Evolutionary conservation across 2,329 filamentous ascomycete genomes (phyloP).

Genomic region (Fusarium sterilihyphosum): DNA sequence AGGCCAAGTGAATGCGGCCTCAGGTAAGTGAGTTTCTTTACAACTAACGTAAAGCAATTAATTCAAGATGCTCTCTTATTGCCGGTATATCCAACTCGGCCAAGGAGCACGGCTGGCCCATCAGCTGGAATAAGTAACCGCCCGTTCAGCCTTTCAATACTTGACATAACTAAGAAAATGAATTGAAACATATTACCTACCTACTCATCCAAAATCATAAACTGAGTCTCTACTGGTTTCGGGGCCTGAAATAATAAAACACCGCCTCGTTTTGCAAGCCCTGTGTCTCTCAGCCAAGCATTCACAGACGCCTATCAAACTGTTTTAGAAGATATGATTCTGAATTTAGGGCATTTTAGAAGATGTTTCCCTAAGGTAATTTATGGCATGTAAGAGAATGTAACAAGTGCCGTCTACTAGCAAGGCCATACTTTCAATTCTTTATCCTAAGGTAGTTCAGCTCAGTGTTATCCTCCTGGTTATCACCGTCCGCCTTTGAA

Average conservation of each 20-base stretch:
- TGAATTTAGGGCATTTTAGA: neutral
- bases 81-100: neutral
- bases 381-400: neutral
- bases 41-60: neutral
- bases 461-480: neutral
- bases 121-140: neutral
- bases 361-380: neutral
- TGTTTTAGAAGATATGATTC: neutral
- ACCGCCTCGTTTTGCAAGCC: neutral
- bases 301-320: neutral
- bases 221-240: neutral
- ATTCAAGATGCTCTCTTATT: neutral
- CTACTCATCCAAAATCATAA: neutral
- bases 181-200: neutral
- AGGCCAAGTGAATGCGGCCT: neutral
- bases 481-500: neutral
- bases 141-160: neutral
- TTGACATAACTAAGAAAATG: neutral
- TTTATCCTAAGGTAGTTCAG: too few species aligned
- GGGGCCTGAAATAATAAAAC: neutral
- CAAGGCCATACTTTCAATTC: neutral
- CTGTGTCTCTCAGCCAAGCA: neutral
- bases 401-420: neutral
- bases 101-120: neutral
- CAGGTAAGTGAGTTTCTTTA: neutral